These are phyloP conservation scores for Russula emetica DNA, from an alignment of 768 basidiomycete species.

Conservation along the genomic window DNA sequence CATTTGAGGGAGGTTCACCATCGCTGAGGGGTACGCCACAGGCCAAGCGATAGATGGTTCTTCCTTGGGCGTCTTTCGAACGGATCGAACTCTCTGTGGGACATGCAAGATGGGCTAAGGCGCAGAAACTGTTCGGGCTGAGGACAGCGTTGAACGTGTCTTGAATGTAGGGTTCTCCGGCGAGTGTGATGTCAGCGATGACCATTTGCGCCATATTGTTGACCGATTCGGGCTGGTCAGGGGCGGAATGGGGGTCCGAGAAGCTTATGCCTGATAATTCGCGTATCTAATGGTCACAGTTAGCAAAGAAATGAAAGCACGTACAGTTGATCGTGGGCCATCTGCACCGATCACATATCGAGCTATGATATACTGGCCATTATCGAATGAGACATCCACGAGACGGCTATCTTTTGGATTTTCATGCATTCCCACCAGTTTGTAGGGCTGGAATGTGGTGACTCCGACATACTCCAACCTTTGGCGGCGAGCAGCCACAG, in stretches of 20 bases:
- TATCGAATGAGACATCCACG: constrained; percentile 45
- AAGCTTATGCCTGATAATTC: constrained; percentile 41
- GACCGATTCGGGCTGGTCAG: constrained; percentile 27
- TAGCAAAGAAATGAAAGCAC: constrained; percentile 18
- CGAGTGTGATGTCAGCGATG: constrained; percentile 46
- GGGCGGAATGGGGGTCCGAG: constrained; percentile 39
- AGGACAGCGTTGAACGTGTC: constrained; percentile 31
- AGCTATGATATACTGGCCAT: constrained; percentile 42
- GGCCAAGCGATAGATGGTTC: constrained; percentile 40
- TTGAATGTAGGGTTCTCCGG: constrained; percentile 5
- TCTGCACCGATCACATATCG: constrained; percentile 51
- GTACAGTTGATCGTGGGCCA: constrained; percentile 45
- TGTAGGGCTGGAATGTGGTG: constrained; percentile 38
- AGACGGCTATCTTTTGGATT: constrained; percentile 33
- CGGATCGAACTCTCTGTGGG: constrained; percentile 31
- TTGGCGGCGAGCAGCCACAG: constrained; percentile 41
- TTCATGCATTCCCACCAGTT: constrained; percentile 38
- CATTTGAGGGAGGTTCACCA: constrained; percentile 38
- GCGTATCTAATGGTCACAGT: constrained; percentile 39
- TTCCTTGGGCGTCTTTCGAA: constrained; percentile 21
- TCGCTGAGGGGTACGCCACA: constrained; percentile 37
- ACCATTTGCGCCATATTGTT: constrained; percentile 40
- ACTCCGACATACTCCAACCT: constrained; percentile 36
- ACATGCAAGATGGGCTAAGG: constrained; percentile 39
- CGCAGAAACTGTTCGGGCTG: constrained; percentile 35